These are phyloP conservation scores for Erysimum cheiranthoides DNA, from an alignment of 345 rosid genomes.

Conservation along the genomic window DNA sequence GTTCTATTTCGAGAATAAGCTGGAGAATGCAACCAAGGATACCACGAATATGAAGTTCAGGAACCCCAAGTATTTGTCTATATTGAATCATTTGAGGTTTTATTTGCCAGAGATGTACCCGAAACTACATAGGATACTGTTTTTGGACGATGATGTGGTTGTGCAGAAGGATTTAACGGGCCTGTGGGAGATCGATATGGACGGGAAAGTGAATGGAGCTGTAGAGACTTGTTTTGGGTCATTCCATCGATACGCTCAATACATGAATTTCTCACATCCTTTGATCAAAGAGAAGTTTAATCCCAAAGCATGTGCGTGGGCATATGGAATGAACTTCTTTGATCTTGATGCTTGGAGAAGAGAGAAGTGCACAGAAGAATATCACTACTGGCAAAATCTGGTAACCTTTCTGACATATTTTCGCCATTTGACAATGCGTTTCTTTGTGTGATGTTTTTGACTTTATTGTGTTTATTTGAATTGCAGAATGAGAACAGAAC, in stretches of 20 bases:
- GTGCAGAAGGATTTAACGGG: slow-evolving; percentile 97
- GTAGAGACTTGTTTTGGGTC: slow-evolving; percentile 99
- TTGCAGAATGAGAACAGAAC: slow-evolving; percentile 94
- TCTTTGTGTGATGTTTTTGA: background rate
- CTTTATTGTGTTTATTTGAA: slow-evolving; percentile 28
- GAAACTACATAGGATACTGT: slow-evolving; percentile 80
- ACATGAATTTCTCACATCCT: slow-evolving; percentile 98
- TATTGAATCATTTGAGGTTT: slow-evolving; percentile 92
- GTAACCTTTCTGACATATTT: slow-evolving; percentile 46
- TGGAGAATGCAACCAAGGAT: slow-evolving; percentile 92
- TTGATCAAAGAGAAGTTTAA: slow-evolving; percentile 91
- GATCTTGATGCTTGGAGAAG: slow-evolving; percentile 99
- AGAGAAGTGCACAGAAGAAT: slow-evolving; percentile 97
- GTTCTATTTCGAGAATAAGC: slow-evolving; percentile 94
- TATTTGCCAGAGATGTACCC: slow-evolving; percentile 98
- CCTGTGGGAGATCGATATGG: slow-evolving; percentile 96
- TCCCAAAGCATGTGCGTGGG: slow-evolving; percentile 99
- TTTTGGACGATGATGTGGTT: slow-evolving; percentile 93
- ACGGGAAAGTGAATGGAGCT: slow-evolving; percentile 97
- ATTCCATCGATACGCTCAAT: slow-evolving; percentile 94
- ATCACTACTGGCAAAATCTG: slow-evolving; percentile 98
- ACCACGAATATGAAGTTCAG: slow-evolving; percentile 96
- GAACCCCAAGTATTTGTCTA: slow-evolving; percentile 93
- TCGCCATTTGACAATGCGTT: background rate
- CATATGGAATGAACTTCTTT: slow-evolving; percentile 98